Evolutionary conservation across 345 rosid genomes (phyloP).

Genomic region (Ailanthus altissimus): DNA sequence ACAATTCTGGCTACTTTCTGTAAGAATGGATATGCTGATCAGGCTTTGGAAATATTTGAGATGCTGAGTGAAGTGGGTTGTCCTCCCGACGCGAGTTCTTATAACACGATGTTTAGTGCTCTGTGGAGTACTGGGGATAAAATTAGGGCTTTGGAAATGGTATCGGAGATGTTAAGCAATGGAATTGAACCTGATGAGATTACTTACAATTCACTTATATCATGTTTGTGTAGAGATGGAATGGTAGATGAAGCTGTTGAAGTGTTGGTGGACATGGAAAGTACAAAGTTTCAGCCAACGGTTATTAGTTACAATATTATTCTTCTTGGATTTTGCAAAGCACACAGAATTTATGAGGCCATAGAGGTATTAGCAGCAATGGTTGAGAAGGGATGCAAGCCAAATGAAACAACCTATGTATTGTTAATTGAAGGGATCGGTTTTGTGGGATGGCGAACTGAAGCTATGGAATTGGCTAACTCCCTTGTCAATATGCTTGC

Average conservation of each 20-base stretch:
- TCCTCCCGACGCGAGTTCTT: constrained; percentile 74
- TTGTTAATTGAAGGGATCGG: constrained; percentile 76
- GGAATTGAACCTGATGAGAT: constrained; percentile 74
- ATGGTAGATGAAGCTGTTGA: constrained; percentile 75
- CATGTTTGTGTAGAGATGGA: constrained; percentile 86
- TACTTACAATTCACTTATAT: constrained; percentile 77
- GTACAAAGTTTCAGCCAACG: constrained; percentile 51
- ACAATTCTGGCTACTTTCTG: constrained; percentile 68
- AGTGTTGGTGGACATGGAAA: constrained; percentile 71
- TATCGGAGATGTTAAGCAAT: constrained; percentile 57
- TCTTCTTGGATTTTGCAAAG: constrained; percentile 74
- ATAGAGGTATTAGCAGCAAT: constrained; percentile 62
- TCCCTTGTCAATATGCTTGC: constrained; percentile 49
- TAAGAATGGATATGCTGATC: constrained; percentile 66
- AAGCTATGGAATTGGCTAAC: constrained; percentile 74
- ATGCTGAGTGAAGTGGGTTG: constrained; percentile 70
- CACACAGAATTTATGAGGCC: constrained; percentile 61
- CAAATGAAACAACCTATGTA: constrained; percentile 74
- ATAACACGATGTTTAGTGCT: constrained; percentile 82
- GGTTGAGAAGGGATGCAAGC: constrained; percentile 65
- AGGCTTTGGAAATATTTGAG: constrained; percentile 71
- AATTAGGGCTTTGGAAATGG: constrained; percentile 58
- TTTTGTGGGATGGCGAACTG: constrained; percentile 65
- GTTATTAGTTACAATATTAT: constrained; percentile 75
- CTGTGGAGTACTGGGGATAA: constrained; percentile 71